These are phyloP conservation scores for Macrotyloma uniflorum DNA, from an alignment of 306 rosid species.

Conservation along the genomic window DNA sequence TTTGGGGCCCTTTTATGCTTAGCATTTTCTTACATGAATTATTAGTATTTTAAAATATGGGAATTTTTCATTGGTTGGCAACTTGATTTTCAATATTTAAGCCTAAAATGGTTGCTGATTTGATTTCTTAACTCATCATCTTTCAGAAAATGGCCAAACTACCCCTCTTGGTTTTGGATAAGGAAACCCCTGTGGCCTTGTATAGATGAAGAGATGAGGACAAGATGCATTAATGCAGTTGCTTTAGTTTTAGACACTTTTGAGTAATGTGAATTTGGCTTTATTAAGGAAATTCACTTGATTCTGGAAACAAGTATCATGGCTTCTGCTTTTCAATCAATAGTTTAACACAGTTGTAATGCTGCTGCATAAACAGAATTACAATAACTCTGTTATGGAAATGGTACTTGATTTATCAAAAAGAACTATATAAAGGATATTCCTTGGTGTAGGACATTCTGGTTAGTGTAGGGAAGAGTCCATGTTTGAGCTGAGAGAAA, in stretches of 20 bases:
- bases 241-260: slow-evolving; percentile 17
- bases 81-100: slow-evolving; percentile 23
- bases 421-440: slow-evolving; percentile 12
- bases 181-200: slow-evolving; percentile 23
- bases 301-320: neutral
- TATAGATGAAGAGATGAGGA: slow-evolving; percentile 10
- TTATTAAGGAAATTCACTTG: slow-evolving; percentile 21
- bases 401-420: neutral
- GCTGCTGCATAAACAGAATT: slow-evolving; percentile 15
- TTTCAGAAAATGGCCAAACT: slow-evolving; percentile 13
- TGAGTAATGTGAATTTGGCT: slow-evolving; percentile 25
- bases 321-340: slow-evolving; percentile 19
- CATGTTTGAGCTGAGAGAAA: slow-evolving; percentile 10
- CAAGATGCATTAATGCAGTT: neutral
- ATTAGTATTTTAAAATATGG: slow-evolving; percentile 27
- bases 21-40: slow-evolving; percentile 40
- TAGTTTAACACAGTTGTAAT: neutral
- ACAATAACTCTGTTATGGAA: slow-evolving; percentile 1
- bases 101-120: slow-evolving; percentile 31
- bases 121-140: slow-evolving; percentile 39
- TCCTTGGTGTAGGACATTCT: neutral
- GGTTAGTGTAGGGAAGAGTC: slow-evolving; percentile 6
- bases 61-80: neutral
- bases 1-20: slow-evolving; percentile 38
- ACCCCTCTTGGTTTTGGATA: slow-evolving; percentile 42